Conservation (phyloP, 164 flowering plant species). For the Aristolochia californica region DNA sequence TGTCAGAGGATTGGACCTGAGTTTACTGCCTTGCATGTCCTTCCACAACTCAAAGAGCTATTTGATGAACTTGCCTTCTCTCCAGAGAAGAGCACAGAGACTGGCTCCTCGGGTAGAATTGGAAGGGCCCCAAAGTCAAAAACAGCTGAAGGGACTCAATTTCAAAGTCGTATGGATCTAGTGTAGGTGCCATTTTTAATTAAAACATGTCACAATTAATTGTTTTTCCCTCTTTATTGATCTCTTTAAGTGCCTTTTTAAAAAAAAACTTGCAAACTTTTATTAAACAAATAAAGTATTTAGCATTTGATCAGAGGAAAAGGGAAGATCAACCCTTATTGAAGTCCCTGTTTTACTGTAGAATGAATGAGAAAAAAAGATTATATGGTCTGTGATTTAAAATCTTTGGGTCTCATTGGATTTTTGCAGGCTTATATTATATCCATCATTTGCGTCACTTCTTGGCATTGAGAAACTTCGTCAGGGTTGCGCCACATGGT, state of each 20-base stretch:
- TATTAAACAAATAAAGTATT: too few relatives aligned
- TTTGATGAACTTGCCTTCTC: conserved; percentile 94
- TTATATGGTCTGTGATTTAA: background rate
- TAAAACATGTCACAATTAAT: background rate
- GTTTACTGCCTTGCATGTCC: conserved; percentile 55
- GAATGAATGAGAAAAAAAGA: too few relatives aligned
- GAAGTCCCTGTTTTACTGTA: too few relatives aligned
- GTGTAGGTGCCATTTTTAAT: conserved; percentile 42
- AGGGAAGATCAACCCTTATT: too few relatives aligned
- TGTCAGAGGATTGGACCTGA: conserved; percentile 88
- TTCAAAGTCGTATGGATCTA: conserved; percentile 77
- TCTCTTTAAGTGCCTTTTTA: background rate
- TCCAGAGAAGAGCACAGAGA: conserved; percentile 27
- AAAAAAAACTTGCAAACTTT: too few relatives aligned
- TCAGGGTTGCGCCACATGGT: conserved; percentile 90
- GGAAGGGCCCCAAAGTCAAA: conserved; percentile 27
- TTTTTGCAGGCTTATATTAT: conserved; percentile 58
- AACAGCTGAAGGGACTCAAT: conserved; percentile 29
- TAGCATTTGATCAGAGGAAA: too few relatives aligned
- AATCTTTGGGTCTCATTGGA: background rate
- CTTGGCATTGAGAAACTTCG: conserved; percentile 96
- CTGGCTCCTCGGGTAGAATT: conserved; percentile 34
- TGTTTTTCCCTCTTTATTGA: background rate
- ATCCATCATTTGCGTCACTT: conserved; percentile 86
- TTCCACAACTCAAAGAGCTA: conserved; percentile 79